Evolutionary conservation across 768 basidiomycete species (phyloP).

Genomic region (Suillus cothurnatus): DNA sequence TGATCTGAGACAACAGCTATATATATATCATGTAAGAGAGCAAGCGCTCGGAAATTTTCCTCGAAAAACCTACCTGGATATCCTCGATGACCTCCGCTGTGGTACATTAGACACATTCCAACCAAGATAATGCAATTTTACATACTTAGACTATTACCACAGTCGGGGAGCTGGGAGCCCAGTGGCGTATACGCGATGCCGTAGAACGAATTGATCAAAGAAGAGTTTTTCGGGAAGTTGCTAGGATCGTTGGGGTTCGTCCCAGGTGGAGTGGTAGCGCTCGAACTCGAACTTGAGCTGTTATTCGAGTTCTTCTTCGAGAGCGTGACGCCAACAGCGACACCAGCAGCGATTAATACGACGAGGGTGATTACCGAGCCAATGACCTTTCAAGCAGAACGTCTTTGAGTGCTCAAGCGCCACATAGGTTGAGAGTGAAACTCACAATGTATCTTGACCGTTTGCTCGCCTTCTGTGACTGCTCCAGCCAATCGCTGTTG

Average conservation of each 20-base stretch:
- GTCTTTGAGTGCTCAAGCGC: slow-evolving; percentile 4
- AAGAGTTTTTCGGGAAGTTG: slow-evolving; percentile 68
- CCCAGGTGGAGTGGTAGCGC: slow-evolving; percentile 20
- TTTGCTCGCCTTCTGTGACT: slow-evolving; percentile 31
- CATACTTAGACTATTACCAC: slow-evolving; percentile 53
- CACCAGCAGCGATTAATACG: slow-evolving; percentile 56
- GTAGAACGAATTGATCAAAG: slow-evolving; percentile 76
- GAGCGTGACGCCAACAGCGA: slow-evolving; percentile 67
- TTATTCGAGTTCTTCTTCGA: slow-evolving; percentile 48
- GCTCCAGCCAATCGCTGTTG: slow-evolving; percentile 45
- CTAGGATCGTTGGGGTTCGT: slow-evolving; percentile 71
- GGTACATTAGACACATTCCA: neutral
- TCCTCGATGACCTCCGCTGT: slow-evolving; percentile 64
- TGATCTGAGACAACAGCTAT: slow-evolving; percentile 84
- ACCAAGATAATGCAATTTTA: slow-evolving; percentile 14
- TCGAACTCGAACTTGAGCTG: slow-evolving; percentile 26
- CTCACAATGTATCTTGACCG: slow-evolving; percentile 64
- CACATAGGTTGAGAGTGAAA: slow-evolving; percentile 14
- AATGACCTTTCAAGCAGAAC: slow-evolving; percentile 45
- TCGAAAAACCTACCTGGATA: slow-evolving; percentile 56
- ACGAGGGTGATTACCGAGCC: slow-evolving; percentile 49
- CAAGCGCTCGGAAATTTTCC: slow-evolving; percentile 2
- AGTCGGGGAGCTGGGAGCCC: slow-evolving; percentile 70
- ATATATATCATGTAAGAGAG: slow-evolving; percentile 15
- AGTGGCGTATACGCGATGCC: slow-evolving; percentile 87